Evolutionary conservation across 1,284 basidiomycete species (phyloP).

Genomic region (Ustilago lituana): DNA sequence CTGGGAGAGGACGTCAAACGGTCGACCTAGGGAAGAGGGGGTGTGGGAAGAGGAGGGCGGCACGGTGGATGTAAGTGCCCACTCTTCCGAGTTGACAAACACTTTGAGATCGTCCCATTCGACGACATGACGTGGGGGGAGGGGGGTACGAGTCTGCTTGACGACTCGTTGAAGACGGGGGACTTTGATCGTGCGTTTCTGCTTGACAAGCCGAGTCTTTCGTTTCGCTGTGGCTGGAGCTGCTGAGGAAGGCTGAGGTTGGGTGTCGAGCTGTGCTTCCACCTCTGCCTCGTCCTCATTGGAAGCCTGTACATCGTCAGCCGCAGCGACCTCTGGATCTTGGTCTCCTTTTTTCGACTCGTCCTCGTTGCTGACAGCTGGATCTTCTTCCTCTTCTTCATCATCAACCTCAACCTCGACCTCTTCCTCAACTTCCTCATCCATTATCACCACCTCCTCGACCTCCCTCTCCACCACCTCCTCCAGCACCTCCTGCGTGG

Average conservation of each 20-base stretch:
- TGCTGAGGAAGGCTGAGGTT: too few species aligned
- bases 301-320: too few species aligned
- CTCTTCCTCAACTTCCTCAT: constrained; percentile 40
- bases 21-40: background rate
- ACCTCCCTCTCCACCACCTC: constrained; percentile 43
- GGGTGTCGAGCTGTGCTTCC: constrained; percentile 1
- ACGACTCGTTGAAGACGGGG: constrained; percentile 9
- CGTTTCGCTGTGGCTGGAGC: background rate
- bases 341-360: too few species aligned
- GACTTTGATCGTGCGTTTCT: constrained; percentile 19
- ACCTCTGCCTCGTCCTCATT: constrained; percentile 4
- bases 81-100: constrained; percentile 96
- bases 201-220: constrained; percentile 13
- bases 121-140: constrained; percentile 33
- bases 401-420: constrained; percentile 16
- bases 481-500: constrained; percentile 70
- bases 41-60: constrained; percentile 11
- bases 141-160: constrained; percentile 7
- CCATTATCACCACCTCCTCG: constrained; percentile 29
- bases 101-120: constrained; percentile 62
- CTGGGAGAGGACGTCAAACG: constrained; percentile 35
- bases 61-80: constrained; percentile 74
- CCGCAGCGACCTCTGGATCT: too few species aligned
- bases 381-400: background rate
- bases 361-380: too few species aligned